Base-by-base conservation (phyloP, 805 yeast genomes). In the Diddensiella transvaalensis region DNA sequence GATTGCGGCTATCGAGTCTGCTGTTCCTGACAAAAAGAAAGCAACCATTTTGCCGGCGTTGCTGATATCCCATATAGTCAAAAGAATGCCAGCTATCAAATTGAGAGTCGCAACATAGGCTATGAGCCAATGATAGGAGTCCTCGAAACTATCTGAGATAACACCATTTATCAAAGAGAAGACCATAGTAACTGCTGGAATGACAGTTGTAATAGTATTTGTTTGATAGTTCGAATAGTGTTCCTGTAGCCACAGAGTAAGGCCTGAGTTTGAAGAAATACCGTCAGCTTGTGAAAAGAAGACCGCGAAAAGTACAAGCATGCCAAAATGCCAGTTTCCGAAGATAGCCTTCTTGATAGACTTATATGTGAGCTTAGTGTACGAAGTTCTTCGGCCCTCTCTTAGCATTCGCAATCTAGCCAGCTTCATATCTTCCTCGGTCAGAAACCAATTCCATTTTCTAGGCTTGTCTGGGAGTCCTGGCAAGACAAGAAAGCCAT, bases 311-410 rank as follows among this genome's bases (percentile, higher is more conserved):
- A 79, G 63, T 10, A 76, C 63, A 22, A 83, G 61, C 2, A 80
- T 72, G 64, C 80, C 82, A 50, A 84, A 51, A 55, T 81, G 80
- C 85, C 86, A 81, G 32, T 77, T 69, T 3, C 72, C 61, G 40
- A 82, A 65, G 18, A 81, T 74, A 17, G 69, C 35, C 33, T 50
- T 57, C 87, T 58, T 51, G 53, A 74, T 71, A 49, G 76, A 73
- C 58, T 74, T 41, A 11, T 80, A 79, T 42, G 74, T 72, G 6
- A 42, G 8, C 23, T 19, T 42, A 19, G 43, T 42, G 19, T 42
- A 32, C n/a, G 46, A 42, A 22, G 42, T 30, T 22, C 23, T 4
- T 18, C 40, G 22, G 21, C 47, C 47, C 17, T 44, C 47, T 19
- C 42, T 4, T 5, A 33, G 40, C 42, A 44, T 44, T 44, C 47